Evolutionary conservation across 2,329 filamentous ascomycete genomes (phyloP).

Genomic region (Epichloe baconii): DNA sequence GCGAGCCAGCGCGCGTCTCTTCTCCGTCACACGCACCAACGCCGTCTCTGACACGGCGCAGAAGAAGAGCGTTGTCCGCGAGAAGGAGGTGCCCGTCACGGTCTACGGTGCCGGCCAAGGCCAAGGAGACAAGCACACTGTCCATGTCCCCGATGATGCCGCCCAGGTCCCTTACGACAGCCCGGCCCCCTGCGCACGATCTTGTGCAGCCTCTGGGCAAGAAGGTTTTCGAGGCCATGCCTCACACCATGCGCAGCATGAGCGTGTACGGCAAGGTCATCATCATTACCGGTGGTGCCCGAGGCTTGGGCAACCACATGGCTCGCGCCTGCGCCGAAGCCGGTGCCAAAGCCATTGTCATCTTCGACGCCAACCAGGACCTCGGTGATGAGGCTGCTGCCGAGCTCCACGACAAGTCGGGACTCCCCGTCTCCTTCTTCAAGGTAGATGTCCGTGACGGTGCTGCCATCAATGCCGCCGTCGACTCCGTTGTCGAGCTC

Average conservation of each 20-base stretch:
- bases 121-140: conserved; percentile 42
- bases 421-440: conserved; percentile 62
- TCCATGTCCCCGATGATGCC: conserved; percentile 33
- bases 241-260: conserved; percentile 56
- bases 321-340: conserved; percentile 65
- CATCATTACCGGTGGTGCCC: conserved; percentile 61
- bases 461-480: conserved; percentile 54
- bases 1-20: conserved; percentile 17
- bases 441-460: conserved; percentile 67
- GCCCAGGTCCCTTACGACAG: conserved; percentile 30
- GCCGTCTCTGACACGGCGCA: conserved; percentile 25
- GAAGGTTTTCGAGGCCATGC: conserved; percentile 41
- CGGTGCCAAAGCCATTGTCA: conserved; percentile 58
- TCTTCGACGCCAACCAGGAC: conserved; percentile 67
- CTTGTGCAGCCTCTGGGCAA: conserved; percentile 38
- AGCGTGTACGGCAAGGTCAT: conserved; percentile 57
- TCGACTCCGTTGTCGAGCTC: conserved; percentile 50
- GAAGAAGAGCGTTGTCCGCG: conserved; percentile 40
- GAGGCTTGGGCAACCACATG: conserved; percentile 69
- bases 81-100: conserved; percentile 44
- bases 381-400: conserved; percentile 57
- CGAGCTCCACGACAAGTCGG: conserved; percentile 59
- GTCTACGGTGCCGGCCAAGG: conserved; percentile 35
- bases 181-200: conserved; percentile 30
- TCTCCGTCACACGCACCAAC: conserved; percentile 18